Conservation (phyloP, 148 eudicot genomes). For the Heliamphora exappendiculata region DNA sequence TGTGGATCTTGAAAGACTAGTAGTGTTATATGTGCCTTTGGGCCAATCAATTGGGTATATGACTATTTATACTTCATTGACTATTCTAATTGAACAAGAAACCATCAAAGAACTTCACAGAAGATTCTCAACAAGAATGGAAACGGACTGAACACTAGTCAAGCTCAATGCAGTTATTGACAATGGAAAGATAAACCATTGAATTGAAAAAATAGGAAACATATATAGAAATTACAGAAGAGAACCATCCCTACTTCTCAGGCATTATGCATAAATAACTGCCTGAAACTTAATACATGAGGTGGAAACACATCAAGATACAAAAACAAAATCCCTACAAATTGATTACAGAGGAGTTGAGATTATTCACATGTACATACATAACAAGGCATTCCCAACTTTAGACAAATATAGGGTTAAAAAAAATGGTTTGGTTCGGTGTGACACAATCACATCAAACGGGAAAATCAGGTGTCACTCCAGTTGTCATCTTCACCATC, state of each 20-base stretch:
- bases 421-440: background rate
- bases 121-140: background rate
- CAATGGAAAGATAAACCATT: background rate
- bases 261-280: background rate
- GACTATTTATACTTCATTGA: too few species aligned
- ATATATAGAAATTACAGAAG: background rate
- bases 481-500: slow-evolving; percentile 69
- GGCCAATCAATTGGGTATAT: too few species aligned
- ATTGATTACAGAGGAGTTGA: slow-evolving; percentile 13
- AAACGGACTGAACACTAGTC: background rate
- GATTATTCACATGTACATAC: slow-evolving; percentile 19
- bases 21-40: too few species aligned
- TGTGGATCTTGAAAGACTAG: too few species aligned
- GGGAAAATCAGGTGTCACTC: slow-evolving; percentile 61
- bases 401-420: background rate
- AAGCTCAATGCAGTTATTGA: background rate
- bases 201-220: background rate
- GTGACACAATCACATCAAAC: background rate
- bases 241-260: background rate
- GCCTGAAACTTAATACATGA: background rate
- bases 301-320: slow-evolving; percentile 6
- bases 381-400: slow-evolving; percentile 9
- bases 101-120: too few species aligned
- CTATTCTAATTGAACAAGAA: too few species aligned
- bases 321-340: slow-evolving; percentile 15